Evolutionary conservation across 106 monocot genomes (phyloP).

Genomic region (Acanthochlamys bracteata): DNA sequence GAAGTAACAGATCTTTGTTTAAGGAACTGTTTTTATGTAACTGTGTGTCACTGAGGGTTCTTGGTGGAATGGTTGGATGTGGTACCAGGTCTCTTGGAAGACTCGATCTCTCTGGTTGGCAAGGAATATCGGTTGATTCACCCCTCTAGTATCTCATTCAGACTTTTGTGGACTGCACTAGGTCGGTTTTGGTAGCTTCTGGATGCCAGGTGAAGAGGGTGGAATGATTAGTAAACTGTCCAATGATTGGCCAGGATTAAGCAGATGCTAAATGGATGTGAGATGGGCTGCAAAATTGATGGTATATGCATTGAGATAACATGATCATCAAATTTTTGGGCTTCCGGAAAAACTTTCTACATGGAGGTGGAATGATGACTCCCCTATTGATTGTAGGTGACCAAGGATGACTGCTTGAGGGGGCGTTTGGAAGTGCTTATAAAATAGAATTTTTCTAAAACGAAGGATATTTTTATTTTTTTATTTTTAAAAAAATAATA

Average conservation of each 20-base stretch:
- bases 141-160: conserved; percentile 26
- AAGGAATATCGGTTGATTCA: conserved; percentile 36
- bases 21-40: conserved; percentile 51
- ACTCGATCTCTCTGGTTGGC: conserved; percentile 70
- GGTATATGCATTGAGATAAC: conserved; percentile 5
- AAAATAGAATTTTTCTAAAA: too few species aligned
- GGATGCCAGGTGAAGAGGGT: conserved; percentile 18
- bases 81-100: conserved; percentile 35
- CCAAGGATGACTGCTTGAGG: too few species aligned
- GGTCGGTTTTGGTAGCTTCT: conserved; percentile 55
- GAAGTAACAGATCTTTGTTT: conserved; percentile 47
- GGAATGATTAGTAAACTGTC: conserved; percentile 16
- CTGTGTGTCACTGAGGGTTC: conserved; percentile 38
- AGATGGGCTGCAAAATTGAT: conserved; percentile 73
- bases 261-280: conserved; percentile 55
- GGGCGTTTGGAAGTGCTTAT: too few species aligned
- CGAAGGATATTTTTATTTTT: too few species aligned
- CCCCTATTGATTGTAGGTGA: too few species aligned
- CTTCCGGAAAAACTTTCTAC: too few species aligned
- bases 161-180: conserved; percentile 56
- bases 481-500: too few species aligned
- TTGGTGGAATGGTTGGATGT: conserved; percentile 30
- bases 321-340: too few species aligned
- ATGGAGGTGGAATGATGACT: too few species aligned
- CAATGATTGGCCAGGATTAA: conserved; percentile 23